Evolutionary conservation across 1,139 yeast species (phyloP).

Genomic region (Casaregolazyma lundiana): DNA sequence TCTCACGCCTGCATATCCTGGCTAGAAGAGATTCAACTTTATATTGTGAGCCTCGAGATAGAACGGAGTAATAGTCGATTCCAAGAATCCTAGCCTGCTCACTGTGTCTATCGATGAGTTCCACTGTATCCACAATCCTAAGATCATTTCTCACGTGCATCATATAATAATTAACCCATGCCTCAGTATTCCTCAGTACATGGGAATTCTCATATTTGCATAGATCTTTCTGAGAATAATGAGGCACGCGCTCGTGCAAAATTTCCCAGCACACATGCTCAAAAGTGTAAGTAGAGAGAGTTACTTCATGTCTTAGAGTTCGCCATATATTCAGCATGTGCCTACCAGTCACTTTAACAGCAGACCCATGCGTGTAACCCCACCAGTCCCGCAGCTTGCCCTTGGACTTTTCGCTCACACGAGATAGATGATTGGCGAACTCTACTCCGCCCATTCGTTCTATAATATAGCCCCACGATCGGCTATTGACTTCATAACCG

Average conservation of each 20-base stretch:
- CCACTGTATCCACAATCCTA: conserved; percentile 55
- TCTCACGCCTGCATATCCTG: conserved; percentile 72
- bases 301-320: conserved; percentile 56
- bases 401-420: conserved; percentile 28
- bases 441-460: conserved; percentile 56
- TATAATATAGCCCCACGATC: conserved; percentile 86
- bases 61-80: conserved; percentile 81
- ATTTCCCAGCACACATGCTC: conserved; percentile 72
- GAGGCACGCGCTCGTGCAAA: conserved; percentile 64
- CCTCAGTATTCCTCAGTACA: conserved; percentile 26
- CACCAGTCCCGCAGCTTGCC: conserved; percentile 64
- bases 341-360: conserved; percentile 66
- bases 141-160: conserved; percentile 47
- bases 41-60: conserved; percentile 87
- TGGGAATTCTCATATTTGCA: conserved; percentile 45
- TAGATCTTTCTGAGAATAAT: conserved; percentile 47
- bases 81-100: conserved; percentile 88
- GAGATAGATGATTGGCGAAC: conserved; percentile 46
- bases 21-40: conserved; percentile 82
- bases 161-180: conserved; percentile 50
- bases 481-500: conserved; percentile 76
- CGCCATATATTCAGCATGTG: conserved; percentile 87
- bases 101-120: conserved; percentile 63
- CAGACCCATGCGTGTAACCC: conserved; percentile 79
- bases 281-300: conserved; percentile 62